These are phyloP conservation scores for Candida ortonii DNA, from an alignment of 805 yeast species.

Conservation along the genomic window DNA sequence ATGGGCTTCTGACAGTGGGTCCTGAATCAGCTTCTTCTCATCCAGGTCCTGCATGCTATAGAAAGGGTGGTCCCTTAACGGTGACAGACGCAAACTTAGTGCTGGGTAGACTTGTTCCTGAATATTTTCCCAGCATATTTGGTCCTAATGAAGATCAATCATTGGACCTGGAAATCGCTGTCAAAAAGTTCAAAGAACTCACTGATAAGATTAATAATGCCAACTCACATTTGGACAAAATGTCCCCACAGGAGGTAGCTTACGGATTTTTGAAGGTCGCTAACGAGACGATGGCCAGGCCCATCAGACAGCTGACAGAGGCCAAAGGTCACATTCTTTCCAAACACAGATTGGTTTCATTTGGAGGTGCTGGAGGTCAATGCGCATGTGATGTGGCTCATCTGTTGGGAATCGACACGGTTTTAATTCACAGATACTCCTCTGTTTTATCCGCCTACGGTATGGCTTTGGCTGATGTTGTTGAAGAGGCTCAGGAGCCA, in stretches of 20 bases:
- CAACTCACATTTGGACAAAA: conserved; percentile 36
- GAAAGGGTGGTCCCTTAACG: conserved; percentile 81
- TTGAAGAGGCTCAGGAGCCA: conserved; percentile 76
- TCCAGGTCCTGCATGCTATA: conserved; percentile 87
- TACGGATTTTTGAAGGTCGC: conserved; percentile 81
- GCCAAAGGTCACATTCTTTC: conserved; percentile 72
- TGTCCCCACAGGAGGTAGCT: conserved; percentile 69
- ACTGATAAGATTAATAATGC: conserved; percentile 56
- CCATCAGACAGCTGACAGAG: conserved; percentile 80
- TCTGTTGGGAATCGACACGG: conserved; percentile 62
- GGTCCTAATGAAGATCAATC: conserved; percentile 78
- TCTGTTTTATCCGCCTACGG: conserved; percentile 87
- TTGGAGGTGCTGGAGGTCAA: conserved; percentile 96
- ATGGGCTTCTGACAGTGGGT: conserved; percentile 76
- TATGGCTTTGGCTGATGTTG: conserved; percentile 82
- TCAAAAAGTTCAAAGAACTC: conserved; percentile 48
- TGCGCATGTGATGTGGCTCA: conserved; percentile 78
- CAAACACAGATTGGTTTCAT: conserved; percentile 70
- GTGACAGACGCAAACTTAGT: conserved; percentile 82
- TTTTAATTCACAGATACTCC: conserved; percentile 76
- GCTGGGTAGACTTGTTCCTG: conserved; percentile 69
- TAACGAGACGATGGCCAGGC: conserved; percentile 87
- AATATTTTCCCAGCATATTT: conserved; percentile 74
- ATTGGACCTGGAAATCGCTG: conserved; percentile 55
- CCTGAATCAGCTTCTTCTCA: conserved; percentile 87